Evolutionary conservation across 2,329 filamentous ascomycete species (phyloP), one percentile per base, ranked within the genome.

Genomic region (Arthroderma sp.): DNA sequence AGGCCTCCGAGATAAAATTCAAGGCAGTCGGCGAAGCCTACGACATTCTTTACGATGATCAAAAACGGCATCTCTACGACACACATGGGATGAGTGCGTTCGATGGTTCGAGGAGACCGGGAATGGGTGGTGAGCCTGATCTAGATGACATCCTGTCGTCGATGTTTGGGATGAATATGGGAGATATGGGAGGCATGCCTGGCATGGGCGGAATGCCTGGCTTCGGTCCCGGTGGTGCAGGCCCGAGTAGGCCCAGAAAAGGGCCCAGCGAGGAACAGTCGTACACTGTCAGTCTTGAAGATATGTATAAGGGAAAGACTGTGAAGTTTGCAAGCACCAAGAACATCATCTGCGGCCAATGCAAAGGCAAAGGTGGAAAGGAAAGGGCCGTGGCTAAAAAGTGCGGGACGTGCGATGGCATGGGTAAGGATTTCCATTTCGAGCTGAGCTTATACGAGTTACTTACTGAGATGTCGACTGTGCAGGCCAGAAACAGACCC

Each of bases 231-330:
- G 32, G 38, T 31, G 29, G 6, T 22, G 34, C 29, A 31, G 71
- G 74, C 3, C 77, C 78, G 7, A 71, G 70, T 52, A 72, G 74
- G 52, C 80, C 80, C 27, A 49, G 43, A 33, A 52, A 48, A 30
- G 50, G 49, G 4, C 44, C 47, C 27, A 49, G 50, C 36, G 50
- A 52, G 32, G 50, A 49, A 15, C 47, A 52, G 28, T 29, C 43
- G 10, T 96, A 98, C 67, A 81, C 87, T 61, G 85, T 96, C 47
- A 83, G 80, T 2, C 69, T 98, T 48, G 91, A 96, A 63, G 91
- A 98, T 65, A 73, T 98, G 30, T 98, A 96, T 75, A 95, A 94
- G 69, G 91, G 91, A 57, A 95, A 96, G 73, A 95, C 91, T 1
- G 91, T 94, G 59, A 91, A 93, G 68, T 95, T 98, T 62, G 81